Conservation (phyloP, 495 filamentous ascomycete species). For the Pseudevernia furfuracea region DNA sequence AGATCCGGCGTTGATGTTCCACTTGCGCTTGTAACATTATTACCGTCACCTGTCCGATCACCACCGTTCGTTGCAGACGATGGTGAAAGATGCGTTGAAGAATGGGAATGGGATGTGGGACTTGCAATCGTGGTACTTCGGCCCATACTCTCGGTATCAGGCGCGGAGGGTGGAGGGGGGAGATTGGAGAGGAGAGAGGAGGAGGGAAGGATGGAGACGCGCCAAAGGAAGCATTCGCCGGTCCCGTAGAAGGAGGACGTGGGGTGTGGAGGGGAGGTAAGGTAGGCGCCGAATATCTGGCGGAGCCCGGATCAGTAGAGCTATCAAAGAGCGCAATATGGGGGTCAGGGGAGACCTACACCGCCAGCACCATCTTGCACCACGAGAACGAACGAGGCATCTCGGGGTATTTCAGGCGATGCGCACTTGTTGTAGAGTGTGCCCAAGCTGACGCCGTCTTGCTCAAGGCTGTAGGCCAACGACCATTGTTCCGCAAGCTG, state of each 20-base stretch:
- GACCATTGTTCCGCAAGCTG: slow-evolving; percentile 83
- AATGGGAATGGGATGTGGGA: slow-evolving; percentile 30
- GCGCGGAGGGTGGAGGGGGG: slow-evolving; percentile 47
- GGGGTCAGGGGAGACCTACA: slow-evolving; percentile 41
- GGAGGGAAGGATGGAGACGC: slow-evolving; percentile 54
- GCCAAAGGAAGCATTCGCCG: slow-evolving; percentile 98
- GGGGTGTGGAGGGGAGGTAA: slow-evolving; percentile 77
- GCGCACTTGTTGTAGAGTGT: slow-evolving; percentile 79
- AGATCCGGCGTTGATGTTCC: slow-evolving; percentile 38
- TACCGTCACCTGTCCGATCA: background rate
- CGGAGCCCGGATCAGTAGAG: background rate
- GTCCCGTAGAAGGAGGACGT: slow-evolving; percentile 85
- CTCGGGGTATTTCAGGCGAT: slow-evolving; percentile 56
- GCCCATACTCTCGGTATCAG: slow-evolving; percentile 62
- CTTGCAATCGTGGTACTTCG: slow-evolving; percentile 59
- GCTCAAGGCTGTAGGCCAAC: slow-evolving; percentile 82
- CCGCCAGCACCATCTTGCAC: slow-evolving; percentile 67
- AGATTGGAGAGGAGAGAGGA: slow-evolving; percentile 51
- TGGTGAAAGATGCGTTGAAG: slow-evolving; percentile 27
- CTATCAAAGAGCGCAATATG: slow-evolving; percentile 17
- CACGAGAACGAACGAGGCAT: slow-evolving; percentile 73
- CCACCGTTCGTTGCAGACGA: background rate
- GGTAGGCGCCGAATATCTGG: slow-evolving; percentile 86
- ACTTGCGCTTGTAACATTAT: background rate
- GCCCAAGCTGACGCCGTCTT: slow-evolving; percentile 77